Percentiles rank a stretch among this genome's conserved stretches.
These are phyloP conservation scores for Vicia villosa DNA, from an alignment of 306 rosid species.

Conservation along the genomic window DNA sequence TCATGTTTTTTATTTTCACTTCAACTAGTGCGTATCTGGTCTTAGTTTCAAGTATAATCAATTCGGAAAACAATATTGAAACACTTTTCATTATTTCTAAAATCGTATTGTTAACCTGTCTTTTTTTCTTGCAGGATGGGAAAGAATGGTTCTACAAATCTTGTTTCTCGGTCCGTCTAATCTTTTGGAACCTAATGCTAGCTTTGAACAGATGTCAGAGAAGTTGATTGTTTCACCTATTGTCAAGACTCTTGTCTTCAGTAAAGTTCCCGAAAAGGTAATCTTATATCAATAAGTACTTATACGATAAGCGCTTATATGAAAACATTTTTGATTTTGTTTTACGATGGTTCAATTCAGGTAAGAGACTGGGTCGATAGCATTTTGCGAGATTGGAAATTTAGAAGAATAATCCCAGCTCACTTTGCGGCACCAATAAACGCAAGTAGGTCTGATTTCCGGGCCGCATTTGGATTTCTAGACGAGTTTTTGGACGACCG, in stretches of 20 bases:
- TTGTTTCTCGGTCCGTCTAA: slow-evolving; percentile 97
- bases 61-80: too few relatives aligned
- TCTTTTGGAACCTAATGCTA: slow-evolving; percentile 86
- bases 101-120: too few relatives aligned
- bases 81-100: too few relatives aligned
- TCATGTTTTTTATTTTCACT: too few relatives aligned
- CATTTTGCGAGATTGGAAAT: slow-evolving; percentile 75
- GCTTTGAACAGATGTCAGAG: slow-evolving; percentile 89
- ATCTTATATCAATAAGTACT: background rate
- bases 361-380: slow-evolving; percentile 94
- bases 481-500: slow-evolving; percentile 75
- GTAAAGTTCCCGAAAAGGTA: slow-evolving; percentile 96
- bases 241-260: slow-evolving; percentile 89
- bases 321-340: background rate
- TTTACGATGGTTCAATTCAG: slow-evolving; percentile 54
- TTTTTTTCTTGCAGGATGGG: slow-evolving; percentile 67
- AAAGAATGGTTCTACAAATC: slow-evolving; percentile 97
- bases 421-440: slow-evolving; percentile 88
- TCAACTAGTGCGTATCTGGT: too few relatives aligned
- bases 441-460: slow-evolving; percentile 70
- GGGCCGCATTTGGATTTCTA: slow-evolving; percentile 80
- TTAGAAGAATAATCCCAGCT: slow-evolving; percentile 89
- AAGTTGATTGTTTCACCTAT: slow-evolving; percentile 97
- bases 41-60: too few relatives aligned
- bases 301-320: background rate